Evolutionary conservation across 805 yeast species (phyloP), one percentile per base, ranked within the genome.

Genomic region (Saturnispora kantuleensis): DNA sequence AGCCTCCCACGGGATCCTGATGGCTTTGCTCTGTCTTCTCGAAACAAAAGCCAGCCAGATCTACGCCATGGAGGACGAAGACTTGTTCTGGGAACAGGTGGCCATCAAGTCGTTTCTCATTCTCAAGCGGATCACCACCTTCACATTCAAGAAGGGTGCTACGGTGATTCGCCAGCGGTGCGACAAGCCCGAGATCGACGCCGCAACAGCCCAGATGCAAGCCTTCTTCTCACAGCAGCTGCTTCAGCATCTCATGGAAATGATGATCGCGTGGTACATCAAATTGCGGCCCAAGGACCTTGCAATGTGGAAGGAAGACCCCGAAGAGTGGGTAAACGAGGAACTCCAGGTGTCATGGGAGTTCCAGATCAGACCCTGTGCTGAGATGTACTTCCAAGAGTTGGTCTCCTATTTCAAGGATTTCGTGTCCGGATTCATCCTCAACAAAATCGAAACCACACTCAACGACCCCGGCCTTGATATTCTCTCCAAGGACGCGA

Each of bases 261-360:
- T 84, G 36, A 66, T 89, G 31, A 79, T 88, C 47, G 69, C 72
- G 35, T 81, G 81, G 76, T 89, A 86, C 60, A 68, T 93, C 50
- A 74, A 81, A 45, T 62, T 89, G 39, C 76, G 79, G 47, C 87
- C 90, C 0, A 61, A 73, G 1, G 97, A 89, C 57, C 60, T 90
- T 39, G 94, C 84, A 53, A 67, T 76, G 33, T 93, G 97, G 97
- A 59, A 69, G 10, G 60, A 73, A 13, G 95, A 88, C 48, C 96
- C 97, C 0, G 97, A 88, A 59, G 96, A 87, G 59, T 93, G 95
- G 86, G 79, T 84, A 16, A 79, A 80, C 50, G 95, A 87, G 56
- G 95, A 88, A 52, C 65, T 81, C 46, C 73, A 79, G 41, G 67
- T 77, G 5, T 80, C 82, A 56, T 87, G 85, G 79, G 97, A 89